phyloP scores from a whole-genome alignment of 2,329 filamentous ascomycete species.

The Fusarium sp. region DNA sequence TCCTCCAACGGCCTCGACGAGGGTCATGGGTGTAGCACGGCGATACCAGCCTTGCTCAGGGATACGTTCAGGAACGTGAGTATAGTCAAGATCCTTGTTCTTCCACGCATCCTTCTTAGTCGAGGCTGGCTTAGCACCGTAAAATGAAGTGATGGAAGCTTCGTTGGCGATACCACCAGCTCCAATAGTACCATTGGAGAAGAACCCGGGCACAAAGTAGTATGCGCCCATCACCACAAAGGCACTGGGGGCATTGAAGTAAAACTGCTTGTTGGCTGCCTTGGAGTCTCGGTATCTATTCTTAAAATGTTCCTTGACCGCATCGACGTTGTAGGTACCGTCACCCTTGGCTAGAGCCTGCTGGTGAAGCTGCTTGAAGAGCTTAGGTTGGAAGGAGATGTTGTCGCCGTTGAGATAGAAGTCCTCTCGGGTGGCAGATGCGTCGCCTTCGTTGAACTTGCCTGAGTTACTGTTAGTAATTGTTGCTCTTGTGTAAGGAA shows the following conservation, averaged over 20 bases:
- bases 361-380: conserved; percentile 22
- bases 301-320: conserved; percentile 31
- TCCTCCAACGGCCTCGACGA: conserved; percentile 15
- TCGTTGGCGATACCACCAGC: conserved; percentile 30
- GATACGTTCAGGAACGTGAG: conserved; percentile 24
- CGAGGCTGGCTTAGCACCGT: conserved; percentile 22
- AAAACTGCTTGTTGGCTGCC: conserved; percentile 26
- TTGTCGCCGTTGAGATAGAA: conserved; percentile 28
- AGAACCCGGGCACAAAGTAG: conserved; percentile 33
- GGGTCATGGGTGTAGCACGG: conserved; percentile 24
- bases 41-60: conserved; percentile 31
- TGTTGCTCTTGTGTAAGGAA: accelerated
- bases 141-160: conserved; percentile 27
- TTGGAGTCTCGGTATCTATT: conserved; percentile 24
- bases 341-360: conserved; percentile 26
- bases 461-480: not conserved
- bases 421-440: conserved; percentile 29
- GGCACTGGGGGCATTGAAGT: conserved; percentile 19
- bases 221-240: conserved; percentile 28
- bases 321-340: conserved; percentile 26
- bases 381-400: conserved; percentile 19
- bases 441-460: conserved; percentile 30
- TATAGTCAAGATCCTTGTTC: conserved; percentile 20
- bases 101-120: conserved; percentile 19
- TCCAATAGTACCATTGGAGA: conserved; percentile 27